These are phyloP conservation scores for Brassica rapa DNA, from an alignment of 345 rosid genomes.

Conservation along the genomic window DNA sequence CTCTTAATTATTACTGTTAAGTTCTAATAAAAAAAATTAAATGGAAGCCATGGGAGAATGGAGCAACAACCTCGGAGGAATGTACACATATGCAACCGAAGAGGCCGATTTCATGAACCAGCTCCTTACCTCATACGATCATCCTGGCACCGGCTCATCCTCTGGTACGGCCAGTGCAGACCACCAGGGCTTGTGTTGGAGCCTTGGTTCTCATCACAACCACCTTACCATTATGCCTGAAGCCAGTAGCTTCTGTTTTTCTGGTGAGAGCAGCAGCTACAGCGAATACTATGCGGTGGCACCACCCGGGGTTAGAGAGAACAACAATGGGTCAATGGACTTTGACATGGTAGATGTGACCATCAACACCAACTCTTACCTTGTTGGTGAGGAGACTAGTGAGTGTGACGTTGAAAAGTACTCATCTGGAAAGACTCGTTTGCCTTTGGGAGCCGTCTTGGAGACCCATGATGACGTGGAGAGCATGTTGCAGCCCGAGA, in stretches of 20 bases:
- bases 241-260: constrained; percentile 37
- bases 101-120: constrained; percentile 84
- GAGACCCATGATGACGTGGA: constrained; percentile 35
- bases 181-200: constrained; percentile 43
- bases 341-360: constrained; percentile 47
- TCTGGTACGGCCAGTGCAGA: constrained; percentile 40
- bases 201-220: constrained; percentile 31
- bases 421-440: constrained; percentile 34
- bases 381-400: constrained; percentile 49
- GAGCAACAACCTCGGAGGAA: constrained; percentile 58
- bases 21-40: not conserved
- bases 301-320: constrained; percentile 39
- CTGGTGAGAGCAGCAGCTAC: constrained; percentile 48
- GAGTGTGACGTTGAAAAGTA: constrained; percentile 47
- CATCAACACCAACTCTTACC: constrained; percentile 50
- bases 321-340: constrained; percentile 44
- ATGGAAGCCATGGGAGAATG: constrained; percentile 76
- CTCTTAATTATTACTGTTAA: constrained; percentile 27
- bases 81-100: constrained; percentile 54
- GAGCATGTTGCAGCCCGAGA: constrained; percentile 37
- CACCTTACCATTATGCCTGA: constrained; percentile 30
- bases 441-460: constrained; percentile 35
- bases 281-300: constrained; percentile 35
- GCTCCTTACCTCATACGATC: constrained; percentile 48
- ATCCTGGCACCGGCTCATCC: constrained; percentile 38